Evolutionary conservation across 768 basidiomycete species (phyloP).

Genomic region (Lyophyllum decastes): DNA sequence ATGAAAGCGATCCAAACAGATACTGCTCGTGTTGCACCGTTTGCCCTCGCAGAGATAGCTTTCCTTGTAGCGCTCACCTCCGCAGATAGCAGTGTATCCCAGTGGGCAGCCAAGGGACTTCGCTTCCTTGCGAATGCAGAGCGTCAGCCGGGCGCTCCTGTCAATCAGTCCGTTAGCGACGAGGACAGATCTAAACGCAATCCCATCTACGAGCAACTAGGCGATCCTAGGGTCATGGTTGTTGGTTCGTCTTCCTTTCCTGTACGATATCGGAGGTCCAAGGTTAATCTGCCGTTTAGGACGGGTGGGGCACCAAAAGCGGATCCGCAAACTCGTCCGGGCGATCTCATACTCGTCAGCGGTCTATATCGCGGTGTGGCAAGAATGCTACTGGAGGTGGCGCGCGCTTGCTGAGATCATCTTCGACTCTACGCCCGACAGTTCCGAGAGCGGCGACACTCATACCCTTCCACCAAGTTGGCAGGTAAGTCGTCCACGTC

Average conservation of each 20-base stretch:
- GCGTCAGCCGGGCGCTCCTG: conserved; percentile 57
- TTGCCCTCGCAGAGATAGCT: conserved; percentile 71
- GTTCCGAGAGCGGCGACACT: conserved; percentile 27
- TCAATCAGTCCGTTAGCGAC: conserved; percentile 49
- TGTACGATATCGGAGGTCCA: conserved; percentile 7
- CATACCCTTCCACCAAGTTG: conserved; percentile 21
- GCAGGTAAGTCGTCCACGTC: conserved; percentile 21
- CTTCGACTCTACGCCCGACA: conserved; percentile 37
- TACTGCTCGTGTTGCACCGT: conserved; percentile 56
- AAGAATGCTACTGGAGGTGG: conserved; percentile 83
- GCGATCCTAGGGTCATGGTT: conserved; percentile 70
- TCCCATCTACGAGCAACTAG: conserved; percentile 76
- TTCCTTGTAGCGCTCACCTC: conserved; percentile 74
- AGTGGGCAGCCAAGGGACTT: conserved; percentile 67
- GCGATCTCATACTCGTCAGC: conserved; percentile 62
- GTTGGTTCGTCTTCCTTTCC: conserved; percentile 53
- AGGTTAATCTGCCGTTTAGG: conserved; percentile 39
- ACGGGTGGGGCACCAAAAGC: conserved; percentile 78
- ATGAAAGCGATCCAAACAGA: conserved; percentile 52
- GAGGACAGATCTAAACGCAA: conserved; percentile 70
- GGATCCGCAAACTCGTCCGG: conserved; percentile 71
- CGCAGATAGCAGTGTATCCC: conserved; percentile 64
- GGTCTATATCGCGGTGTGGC: conserved; percentile 79
- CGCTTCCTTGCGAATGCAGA: conserved; percentile 71
- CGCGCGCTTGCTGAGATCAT: conserved; percentile 60